These are phyloP conservation scores for Simplicillium sp. DNA, from an alignment of 2,329 filamentous ascomycete species.

Conservation along the genomic window DNA sequence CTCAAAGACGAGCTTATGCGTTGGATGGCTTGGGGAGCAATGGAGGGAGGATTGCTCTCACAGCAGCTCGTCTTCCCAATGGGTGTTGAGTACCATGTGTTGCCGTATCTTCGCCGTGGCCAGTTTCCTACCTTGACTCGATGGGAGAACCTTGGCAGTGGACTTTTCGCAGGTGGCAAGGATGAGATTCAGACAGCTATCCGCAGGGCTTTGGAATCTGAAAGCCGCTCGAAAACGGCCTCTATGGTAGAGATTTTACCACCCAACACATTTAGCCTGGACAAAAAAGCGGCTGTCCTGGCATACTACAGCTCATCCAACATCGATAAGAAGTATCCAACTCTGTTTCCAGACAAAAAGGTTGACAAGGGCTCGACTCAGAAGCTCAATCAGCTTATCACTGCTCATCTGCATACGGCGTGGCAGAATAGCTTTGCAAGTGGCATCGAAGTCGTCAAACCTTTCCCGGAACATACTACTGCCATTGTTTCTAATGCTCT, in stretches of 20 bases:
- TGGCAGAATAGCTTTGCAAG: conserved; percentile 73
- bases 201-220: conserved; percentile 47
- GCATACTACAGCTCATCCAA: conserved; percentile 65
- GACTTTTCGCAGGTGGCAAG: conserved; percentile 63
- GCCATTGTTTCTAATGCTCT: conserved; percentile 60
- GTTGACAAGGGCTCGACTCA: conserved; percentile 51
- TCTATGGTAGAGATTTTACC: conserved; percentile 39
- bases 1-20: conserved; percentile 65
- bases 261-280: conserved; percentile 52
- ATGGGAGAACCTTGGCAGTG: conserved; percentile 62
- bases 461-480: conserved; percentile 65
- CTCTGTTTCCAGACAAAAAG: conserved; percentile 46
- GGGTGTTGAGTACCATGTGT: conserved; percentile 62
- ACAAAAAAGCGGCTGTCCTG: conserved; percentile 55
- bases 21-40: conserved; percentile 89
- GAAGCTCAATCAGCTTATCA: conserved; percentile 73
- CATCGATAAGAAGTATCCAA: conserved; percentile 57
- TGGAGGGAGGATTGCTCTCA: conserved; percentile 74
- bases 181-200: conserved; percentile 54
- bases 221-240: conserved; percentile 38
- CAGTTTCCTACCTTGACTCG: conserved; percentile 65
- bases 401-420: conserved; percentile 71
- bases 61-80: conserved; percentile 80
- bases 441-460: conserved; percentile 76
- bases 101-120: conserved; percentile 65